Evolutionary conservation across 306 rosid species (phyloP).

Genomic region (Erythrophleum fordii): DNA sequence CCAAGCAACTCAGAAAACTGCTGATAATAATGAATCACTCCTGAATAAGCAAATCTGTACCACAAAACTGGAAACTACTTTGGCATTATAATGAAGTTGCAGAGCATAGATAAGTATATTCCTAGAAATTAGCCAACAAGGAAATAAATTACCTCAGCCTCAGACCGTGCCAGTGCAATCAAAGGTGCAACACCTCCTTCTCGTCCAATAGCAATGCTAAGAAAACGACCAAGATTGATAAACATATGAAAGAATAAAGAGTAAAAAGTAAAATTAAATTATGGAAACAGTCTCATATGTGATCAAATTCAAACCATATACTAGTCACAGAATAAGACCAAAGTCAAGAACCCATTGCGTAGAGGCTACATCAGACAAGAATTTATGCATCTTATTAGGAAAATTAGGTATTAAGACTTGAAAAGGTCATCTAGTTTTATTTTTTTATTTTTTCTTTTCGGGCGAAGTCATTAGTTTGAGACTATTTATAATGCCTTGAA

Average conservation of each 20-base stretch:
- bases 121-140: constrained; percentile 18
- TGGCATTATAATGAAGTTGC: constrained; percentile 17
- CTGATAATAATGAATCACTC: neutral
- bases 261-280: neutral
- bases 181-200: constrained; percentile 99
- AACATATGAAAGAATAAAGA: constrained; percentile 2
- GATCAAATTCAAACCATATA: neutral
- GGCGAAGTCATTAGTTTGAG: neutral
- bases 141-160: constrained; percentile 72
- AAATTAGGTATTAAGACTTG: too few relatives aligned
- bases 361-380: constrained; percentile 7
- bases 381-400: constrained; percentile 6
- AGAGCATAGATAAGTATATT: constrained; percentile 20
- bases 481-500: neutral
- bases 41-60: constrained; percentile 23
- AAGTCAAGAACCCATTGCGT: neutral
- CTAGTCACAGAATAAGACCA: neutral
- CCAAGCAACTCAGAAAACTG: constrained; percentile 25
- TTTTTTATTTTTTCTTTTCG: neutral
- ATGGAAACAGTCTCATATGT: neutral
- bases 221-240: constrained; percentile 37
- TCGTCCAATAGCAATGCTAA: constrained; percentile 95
- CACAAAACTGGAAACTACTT: neutral
- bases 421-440: neutral
- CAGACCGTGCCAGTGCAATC: constrained; percentile 94